Conservation (phyloP, 441 rosid species). For the Hura crepitans region DNA sequence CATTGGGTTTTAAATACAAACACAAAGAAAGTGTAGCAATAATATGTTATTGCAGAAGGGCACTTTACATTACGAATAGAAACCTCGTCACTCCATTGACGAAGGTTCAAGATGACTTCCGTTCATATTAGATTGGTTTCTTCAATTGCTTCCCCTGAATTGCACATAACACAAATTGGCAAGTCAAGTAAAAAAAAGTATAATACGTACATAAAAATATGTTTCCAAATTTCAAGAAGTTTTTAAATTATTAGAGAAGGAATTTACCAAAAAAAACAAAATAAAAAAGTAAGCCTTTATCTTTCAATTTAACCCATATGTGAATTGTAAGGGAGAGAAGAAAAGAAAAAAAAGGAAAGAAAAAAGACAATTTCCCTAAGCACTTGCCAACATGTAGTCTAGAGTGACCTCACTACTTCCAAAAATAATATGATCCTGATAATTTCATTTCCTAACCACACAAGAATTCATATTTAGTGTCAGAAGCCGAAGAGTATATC, state of each 20-base stretch:
- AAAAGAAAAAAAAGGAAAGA: too few species aligned
- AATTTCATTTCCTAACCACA: not conserved
- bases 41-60: not conserved
- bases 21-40: not conserved
- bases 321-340: too few species aligned
- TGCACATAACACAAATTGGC: slow-evolving; percentile 12
- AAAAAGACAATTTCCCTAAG: not conserved
- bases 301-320: not conserved
- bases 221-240: not conserved
- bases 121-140: slow-evolving; percentile 32
- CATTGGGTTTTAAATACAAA: not conserved
- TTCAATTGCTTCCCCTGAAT: slow-evolving; percentile 49
- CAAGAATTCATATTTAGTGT: not conserved
- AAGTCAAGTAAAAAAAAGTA: not conserved
- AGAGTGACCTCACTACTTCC: not conserved
- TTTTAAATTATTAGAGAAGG: too few species aligned
- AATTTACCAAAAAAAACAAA: too few species aligned
- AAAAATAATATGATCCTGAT: not conserved
- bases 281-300: not conserved
- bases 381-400: not conserved
- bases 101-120: not conserved
- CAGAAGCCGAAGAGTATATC: not conserved
- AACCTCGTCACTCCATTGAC: not conserved
- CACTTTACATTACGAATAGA: not conserved
- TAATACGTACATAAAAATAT: not conserved